Evolutionary conservation across 1,284 basidiomycete species (phyloP), one percentile per base, ranked within the genome.

Genomic region (Rhodofomes roseus): DNA sequence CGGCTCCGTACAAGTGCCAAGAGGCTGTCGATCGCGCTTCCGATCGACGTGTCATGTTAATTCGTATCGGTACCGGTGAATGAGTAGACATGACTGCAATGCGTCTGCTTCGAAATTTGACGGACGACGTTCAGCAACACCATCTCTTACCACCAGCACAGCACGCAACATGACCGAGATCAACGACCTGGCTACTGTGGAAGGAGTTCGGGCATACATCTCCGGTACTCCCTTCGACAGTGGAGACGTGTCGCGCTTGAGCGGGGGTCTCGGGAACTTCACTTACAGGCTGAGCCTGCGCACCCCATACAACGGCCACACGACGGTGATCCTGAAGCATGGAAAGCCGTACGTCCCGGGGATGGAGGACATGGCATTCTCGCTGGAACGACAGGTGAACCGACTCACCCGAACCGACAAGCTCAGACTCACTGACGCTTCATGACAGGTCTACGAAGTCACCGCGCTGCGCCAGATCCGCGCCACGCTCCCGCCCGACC

Each of bases 281-380:
- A 67, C 77, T 16, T 88, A 77, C 65, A 79, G 85, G 20, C 66
- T 86, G 12, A 68, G 70, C 37, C 74, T 86, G 37, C 64, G 62
- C 11, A 62, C 55, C 29, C 73, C 76, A 12, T 71, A 80, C 58
- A 67, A 75, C 39, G 80, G 76, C 1, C 67, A 65, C 1, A 60
- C 65, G 55, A 84, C 83, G 1, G 66, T 83, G 16, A 74, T 89
- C 23, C 62, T 86, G 50, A 89, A 88, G 69, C 82, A 87, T 71
- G 77, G 77, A 1, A 77, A 81, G 57, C 73, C 79, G 22, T 82
- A 81, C 59, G 27, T 67, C 12, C 61, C 65, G 2, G 57, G 66
- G 70, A 20, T 66, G 68, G n/a, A 56, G 54, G 18, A 67, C 57
- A 40, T 68, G 41, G 22, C 74, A 12, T 71, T 87, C 40, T 72